Evolutionary conservation across 441 rosid genomes (phyloP).

Genomic region (Capsella rubella): DNA sequence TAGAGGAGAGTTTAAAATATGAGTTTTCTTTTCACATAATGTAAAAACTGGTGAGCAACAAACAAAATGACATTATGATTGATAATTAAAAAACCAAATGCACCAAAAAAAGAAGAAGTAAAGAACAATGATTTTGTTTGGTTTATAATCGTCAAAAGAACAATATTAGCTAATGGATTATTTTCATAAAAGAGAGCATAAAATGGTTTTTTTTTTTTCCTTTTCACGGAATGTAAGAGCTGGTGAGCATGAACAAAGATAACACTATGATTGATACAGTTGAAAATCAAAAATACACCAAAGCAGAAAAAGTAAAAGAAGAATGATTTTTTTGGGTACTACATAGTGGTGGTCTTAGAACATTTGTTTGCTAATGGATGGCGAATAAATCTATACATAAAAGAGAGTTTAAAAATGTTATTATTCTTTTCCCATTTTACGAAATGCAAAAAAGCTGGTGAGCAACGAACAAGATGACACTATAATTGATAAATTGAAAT

Average conservation of each 20-base stretch:
- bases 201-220: neutral
- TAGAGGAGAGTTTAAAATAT: too few species aligned
- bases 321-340: slow-evolving; percentile 20
- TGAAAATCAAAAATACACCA: slow-evolving; percentile 34
- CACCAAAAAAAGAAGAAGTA: slow-evolving; percentile 15
- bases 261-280: slow-evolving; percentile 28
- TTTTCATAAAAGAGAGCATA: slow-evolving; percentile 11
- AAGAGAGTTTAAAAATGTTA: neutral
- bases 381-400: slow-evolving; percentile 5
- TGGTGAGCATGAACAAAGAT: slow-evolving; percentile 32
- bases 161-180: slow-evolving; percentile 21
- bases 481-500: slow-evolving; percentile 33
- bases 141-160: slow-evolving; percentile 24
- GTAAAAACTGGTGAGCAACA: slow-evolving; percentile 25
- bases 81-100: slow-evolving; percentile 22
- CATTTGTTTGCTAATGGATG: slow-evolving; percentile 3
- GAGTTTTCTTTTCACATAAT: neutral
- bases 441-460: slow-evolving; percentile 20
- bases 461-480: slow-evolving; percentile 28
- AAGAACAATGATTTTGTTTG: slow-evolving; percentile 35
- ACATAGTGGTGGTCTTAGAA: neutral
- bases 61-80: slow-evolving; percentile 29
- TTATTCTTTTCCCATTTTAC: neutral
- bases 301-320: slow-evolving; percentile 13
- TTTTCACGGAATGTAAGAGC: slow-evolving; percentile 5